Percentiles rank a stretch among this genome's conserved stretches.
Evolutionary conservation across 2,329 filamentous ascomycete genomes (phyloP).

Genomic region (Akanthomyces muscarius): DNA sequence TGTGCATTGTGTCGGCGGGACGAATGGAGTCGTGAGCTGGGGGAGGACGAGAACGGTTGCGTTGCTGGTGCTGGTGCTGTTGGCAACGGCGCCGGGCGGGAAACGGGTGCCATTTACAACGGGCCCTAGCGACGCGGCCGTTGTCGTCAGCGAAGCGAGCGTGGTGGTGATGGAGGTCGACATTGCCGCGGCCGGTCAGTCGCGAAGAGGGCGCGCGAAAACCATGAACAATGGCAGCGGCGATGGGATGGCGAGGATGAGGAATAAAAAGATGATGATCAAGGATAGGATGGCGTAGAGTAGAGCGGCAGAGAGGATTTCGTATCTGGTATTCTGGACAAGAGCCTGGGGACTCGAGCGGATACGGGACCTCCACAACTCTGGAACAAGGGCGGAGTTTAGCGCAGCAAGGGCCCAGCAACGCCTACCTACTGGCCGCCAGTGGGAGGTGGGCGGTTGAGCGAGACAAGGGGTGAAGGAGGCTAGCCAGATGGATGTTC

Average conservation of each 20-base stretch:
- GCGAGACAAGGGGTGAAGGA: constrained; percentile 12
- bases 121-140: not conserved
- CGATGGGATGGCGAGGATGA: not conserved
- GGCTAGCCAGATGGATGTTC: not conserved
- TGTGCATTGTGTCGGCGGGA: constrained; percentile 7
- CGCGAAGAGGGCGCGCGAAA: not conserved
- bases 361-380: constrained; percentile 14
- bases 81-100: not conserved
- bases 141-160: not conserved
- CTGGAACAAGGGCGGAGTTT: constrained; percentile 15
- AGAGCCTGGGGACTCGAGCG: not conserved
- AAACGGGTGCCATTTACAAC: constrained; percentile 2
- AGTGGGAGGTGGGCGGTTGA: not conserved
- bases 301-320: not conserved
- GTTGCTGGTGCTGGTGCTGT: not conserved
- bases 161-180: constrained; percentile 1
- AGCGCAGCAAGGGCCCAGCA: not conserved
- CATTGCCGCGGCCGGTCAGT: constrained; percentile 13
- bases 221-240: not conserved
- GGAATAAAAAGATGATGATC: not conserved
- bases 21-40: constrained; percentile 12
- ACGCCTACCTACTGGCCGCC: too few species aligned
- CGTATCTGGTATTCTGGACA: constrained; percentile 5
- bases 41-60: constrained; percentile 6
- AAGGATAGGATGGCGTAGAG: not conserved